Percentiles rank a stretch among this genome's conserved stretches.
Conservation (phyloP, 2,329 filamentous ascomycete genomes). For the Cadophora luteo-olivacea region DNA sequence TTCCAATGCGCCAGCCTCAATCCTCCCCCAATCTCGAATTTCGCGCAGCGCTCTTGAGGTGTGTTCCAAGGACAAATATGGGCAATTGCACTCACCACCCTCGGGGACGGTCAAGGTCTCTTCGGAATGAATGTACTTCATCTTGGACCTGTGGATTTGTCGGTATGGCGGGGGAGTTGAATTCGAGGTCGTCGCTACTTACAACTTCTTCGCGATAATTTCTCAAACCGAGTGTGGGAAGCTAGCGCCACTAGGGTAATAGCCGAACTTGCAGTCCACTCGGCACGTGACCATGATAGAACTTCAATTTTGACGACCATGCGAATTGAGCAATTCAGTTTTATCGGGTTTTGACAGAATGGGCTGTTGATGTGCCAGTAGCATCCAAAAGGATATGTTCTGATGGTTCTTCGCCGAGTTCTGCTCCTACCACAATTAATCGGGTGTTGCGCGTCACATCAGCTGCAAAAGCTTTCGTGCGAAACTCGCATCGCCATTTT, state of each 20-base stretch:
- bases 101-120: constrained; percentile 96
- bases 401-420: too few species aligned
- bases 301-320: neutral
- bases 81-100: constrained; percentile 75
- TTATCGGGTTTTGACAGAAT: neutral
- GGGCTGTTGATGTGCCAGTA: too few species aligned
- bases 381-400: too few species aligned
- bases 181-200: constrained; percentile 24
- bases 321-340: neutral
- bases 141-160: constrained; percentile 65
- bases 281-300: neutral
- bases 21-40: constrained; percentile 23
- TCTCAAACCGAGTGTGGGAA: neutral
- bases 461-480: too few species aligned
- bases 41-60: constrained; percentile 5
- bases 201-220: constrained; percentile 21
- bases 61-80: neutral
- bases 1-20: constrained; percentile 24
- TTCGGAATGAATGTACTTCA: constrained; percentile 99
- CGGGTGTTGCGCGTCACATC: too few species aligned
- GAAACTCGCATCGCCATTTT: too few species aligned
- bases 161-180: constrained; percentile 35
- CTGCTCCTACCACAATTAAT: too few species aligned
- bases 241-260: neutral
- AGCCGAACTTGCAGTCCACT: neutral